Evolutionary conservation across 495 filamentous ascomycete genomes (phyloP).

Genomic region (Tuber magnatum): DNA sequence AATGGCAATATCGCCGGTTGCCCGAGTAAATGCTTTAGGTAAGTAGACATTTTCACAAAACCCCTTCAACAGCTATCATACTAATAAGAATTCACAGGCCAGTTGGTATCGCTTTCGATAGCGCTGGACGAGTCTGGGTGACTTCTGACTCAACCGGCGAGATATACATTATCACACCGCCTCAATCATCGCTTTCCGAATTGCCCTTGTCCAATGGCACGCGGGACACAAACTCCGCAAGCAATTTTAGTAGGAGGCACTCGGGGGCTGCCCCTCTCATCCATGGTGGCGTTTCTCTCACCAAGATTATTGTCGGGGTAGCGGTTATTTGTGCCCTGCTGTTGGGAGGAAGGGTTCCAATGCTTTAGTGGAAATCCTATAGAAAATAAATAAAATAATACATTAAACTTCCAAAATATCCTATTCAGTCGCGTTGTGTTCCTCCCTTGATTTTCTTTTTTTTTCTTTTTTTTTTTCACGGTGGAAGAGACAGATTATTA

Average conservation of each 20-base stretch:
- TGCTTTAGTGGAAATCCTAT: not conserved
- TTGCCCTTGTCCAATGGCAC: not conserved
- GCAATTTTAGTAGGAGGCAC: not conserved
- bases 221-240: not conserved
- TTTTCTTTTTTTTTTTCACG: no score
- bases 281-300: not conserved
- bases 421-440: not conserved
- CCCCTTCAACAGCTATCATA: not conserved
- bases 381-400: not conserved
- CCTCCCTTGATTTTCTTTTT: not conserved
- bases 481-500: not conserved
- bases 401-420: not conserved
- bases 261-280: not conserved
- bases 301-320: not conserved
- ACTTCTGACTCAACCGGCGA: conserved; percentile 44
- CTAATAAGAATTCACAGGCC: conserved; percentile 27
- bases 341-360: not conserved
- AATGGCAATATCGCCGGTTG: conserved; percentile 47
- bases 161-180: conserved; percentile 41
- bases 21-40: conserved; percentile 49
- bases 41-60: not conserved
- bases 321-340: not conserved
- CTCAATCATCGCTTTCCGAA: not conserved
- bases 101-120: conserved; percentile 44
- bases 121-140: conserved; percentile 42